Evolutionary conservation across 768 basidiomycete genomes (phyloP).

Genomic region (Lyophyllum shimeji): DNA sequence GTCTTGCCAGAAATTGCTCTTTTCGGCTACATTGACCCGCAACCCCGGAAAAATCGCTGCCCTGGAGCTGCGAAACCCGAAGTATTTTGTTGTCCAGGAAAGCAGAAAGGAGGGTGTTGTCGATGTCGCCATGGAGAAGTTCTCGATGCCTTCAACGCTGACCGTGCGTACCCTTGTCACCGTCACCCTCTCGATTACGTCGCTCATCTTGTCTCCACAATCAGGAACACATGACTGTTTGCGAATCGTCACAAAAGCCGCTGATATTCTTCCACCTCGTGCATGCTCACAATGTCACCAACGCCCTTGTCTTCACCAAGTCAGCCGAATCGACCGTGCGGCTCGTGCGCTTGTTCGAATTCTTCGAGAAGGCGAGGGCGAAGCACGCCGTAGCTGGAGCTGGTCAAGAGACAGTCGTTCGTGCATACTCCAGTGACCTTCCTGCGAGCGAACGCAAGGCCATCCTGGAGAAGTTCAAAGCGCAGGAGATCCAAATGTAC

Average conservation of each 20-base stretch:
- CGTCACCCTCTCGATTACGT: background rate
- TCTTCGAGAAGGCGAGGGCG: slow-evolving; percentile 61
- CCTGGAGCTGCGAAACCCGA: slow-evolving; percentile 72
- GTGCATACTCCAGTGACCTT: slow-evolving; percentile 88
- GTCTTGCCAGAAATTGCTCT: slow-evolving; percentile 92
- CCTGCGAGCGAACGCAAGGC: slow-evolving; percentile 66
- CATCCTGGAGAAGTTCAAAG: slow-evolving; percentile 80
- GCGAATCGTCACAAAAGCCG: slow-evolving; percentile 79
- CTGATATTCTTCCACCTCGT: slow-evolving; percentile 88
- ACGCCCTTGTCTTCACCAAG: slow-evolving; percentile 95
- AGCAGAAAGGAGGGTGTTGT: slow-evolving; percentile 38
- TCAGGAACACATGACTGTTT: slow-evolving; percentile 90
- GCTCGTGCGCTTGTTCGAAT: slow-evolving; percentile 77
- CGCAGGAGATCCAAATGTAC: slow-evolving; percentile 81
- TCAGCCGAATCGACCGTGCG: slow-evolving; percentile 87
- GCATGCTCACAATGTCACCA: slow-evolving; percentile 54
- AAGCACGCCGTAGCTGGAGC: slow-evolving; percentile 16
- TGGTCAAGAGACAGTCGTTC: slow-evolving; percentile 41
- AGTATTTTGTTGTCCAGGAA: slow-evolving; percentile 85
- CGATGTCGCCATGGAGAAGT: slow-evolving; percentile 69
- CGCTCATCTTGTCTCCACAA: background rate
- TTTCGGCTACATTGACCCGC: slow-evolving; percentile 93
- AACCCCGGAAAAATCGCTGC: slow-evolving; percentile 93
- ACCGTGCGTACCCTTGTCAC: slow-evolving; percentile 44
- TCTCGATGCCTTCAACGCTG: slow-evolving; percentile 78